Base-by-base conservation (phyloP, 2,329 filamentous ascomycete species). In the Dothideomycetes sp. region DNA sequence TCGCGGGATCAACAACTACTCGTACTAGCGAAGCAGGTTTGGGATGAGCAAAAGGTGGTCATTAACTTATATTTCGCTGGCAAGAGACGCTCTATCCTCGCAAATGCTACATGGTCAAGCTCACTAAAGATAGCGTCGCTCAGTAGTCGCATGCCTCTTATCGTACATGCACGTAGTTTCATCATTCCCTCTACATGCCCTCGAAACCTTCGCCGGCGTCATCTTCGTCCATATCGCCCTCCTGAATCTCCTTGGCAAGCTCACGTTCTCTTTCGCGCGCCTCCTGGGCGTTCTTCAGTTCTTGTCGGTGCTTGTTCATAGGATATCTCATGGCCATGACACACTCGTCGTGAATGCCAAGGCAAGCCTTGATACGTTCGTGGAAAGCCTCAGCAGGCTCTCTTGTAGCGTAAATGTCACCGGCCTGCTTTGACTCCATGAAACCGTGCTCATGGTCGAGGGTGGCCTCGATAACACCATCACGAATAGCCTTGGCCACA, bases 301-400 rank as follows among this genome's bases (percentile, higher is more conserved):
- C 91, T 42, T 96, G 73, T 13, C 91, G 79, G 65, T 98, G 91
- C 64, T 96, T 91, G 69, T 98, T 95, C 89, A 96, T 96, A 2
- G 91, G 91, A 67, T 96, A 98, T 41, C 91, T 80, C 91, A 98
- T 98, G 18, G 91, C 89, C 84, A 94, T 96, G 56, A 98, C 88
- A 58, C 89, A 96, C 69, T 98, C 91, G 55, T 98, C 91, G 58
- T 96, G 88, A 48, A 98, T 75, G 43, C 81, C 78, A 53, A 98
- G 72, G 62, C 91, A 94, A 30, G 91, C 91, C 51, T 79, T 76
- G 53, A 98, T 96, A 57, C 91, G 85, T 59, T 94, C 89, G 63
- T 98, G 89, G 74, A 98, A 98, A 1, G 86, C 88, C 70, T 98
- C 89, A 37, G 86, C 88, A 0, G 91, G 91, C 64, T 98, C 91